Base-by-base conservation (phyloP, 345 rosid genomes). In the Lumnitzera littorea region DNA sequence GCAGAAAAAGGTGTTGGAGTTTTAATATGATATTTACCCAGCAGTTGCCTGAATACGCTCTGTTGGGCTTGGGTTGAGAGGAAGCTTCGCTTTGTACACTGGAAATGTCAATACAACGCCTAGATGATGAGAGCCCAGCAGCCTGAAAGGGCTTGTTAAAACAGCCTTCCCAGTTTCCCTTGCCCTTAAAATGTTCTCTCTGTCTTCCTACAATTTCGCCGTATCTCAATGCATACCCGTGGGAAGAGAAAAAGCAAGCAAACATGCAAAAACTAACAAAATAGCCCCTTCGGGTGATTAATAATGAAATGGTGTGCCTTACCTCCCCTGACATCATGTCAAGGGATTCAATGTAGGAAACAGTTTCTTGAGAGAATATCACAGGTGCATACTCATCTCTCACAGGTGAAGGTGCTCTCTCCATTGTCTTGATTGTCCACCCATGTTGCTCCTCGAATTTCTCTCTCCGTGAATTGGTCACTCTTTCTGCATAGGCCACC, bases 281-380 rank as follows among this genome's bases (percentile, higher is more conserved):
- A 13, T 46, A 31, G 25, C 41, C 5, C 12, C 7, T 36, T 2
- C 43, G 8, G 43, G 8, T 36, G 43, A 36, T 36, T 36, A 5
- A 36, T 36, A 36, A 36, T 36, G 3, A 36, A 36, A 36, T 36
- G 43, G 43, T 36, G 43, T 36, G 43, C 43, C 48, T 70, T 78
- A 92, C 98, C 96, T 88, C 91, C 66, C 99, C 99, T 3, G 99
- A 94, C 99, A 94, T 94, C 99, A 94, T 94, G 64, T 94, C 99
- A 24, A 94, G 82, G 12, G 99, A 94, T 70, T 86, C 88, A 48
- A 94, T 82, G 70, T 94, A 83, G 63, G 97, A 90, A 41, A 94
- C 76, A 16, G 97, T 88, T 65, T 90, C 95, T 74, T 94, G 99
- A 65, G 91, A 87, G 68, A 87, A 86, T 72, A 90, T 87, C 47